phyloP scores from a whole-genome alignment of 2,329 filamentous ascomycete genomes.

The Penicillium nordicum region DNA sequence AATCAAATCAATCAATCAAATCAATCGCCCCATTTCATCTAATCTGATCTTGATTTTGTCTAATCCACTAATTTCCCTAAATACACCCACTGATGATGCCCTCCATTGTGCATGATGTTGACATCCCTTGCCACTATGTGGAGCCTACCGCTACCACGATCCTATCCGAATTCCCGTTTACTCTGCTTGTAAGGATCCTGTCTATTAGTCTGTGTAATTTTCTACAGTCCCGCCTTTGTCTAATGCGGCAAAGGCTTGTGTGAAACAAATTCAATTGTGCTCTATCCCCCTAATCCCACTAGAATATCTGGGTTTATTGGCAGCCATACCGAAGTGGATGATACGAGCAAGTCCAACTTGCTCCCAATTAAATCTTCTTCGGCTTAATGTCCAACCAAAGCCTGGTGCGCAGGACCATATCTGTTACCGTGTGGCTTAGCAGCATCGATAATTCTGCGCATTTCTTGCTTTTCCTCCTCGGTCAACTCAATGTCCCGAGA shows the following conservation, averaged over 20 bases:
- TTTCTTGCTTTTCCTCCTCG: constrained; percentile 39
- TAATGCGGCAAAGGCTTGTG: neutral
- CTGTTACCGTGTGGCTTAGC: constrained; percentile 40
- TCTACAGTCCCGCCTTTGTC: no score
- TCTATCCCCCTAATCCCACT: neutral
- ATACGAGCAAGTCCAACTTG: neutral
- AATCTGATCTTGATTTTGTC: neutral
- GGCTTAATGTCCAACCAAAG: constrained; percentile 25
- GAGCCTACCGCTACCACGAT: neutral
- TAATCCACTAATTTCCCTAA: neutral
- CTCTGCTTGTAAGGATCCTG: neutral
- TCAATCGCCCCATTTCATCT: neutral
- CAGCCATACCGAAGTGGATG: neutral
- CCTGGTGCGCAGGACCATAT: constrained; percentile 27
- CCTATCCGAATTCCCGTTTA: neutral
- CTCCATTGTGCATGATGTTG: neutral
- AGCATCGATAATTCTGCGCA: constrained; percentile 39
- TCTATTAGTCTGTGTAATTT: neutral
- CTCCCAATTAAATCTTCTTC: no score
- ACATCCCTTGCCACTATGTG: neutral
- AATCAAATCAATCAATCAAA: neutral
- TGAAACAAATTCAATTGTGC: neutral
- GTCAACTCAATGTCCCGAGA: constrained; percentile 38
- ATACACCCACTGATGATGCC: neutral
- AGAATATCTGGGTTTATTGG: neutral